Conservation (phyloP, 75 land plant genomes). For the Sequoia sempervirens region DNA sequence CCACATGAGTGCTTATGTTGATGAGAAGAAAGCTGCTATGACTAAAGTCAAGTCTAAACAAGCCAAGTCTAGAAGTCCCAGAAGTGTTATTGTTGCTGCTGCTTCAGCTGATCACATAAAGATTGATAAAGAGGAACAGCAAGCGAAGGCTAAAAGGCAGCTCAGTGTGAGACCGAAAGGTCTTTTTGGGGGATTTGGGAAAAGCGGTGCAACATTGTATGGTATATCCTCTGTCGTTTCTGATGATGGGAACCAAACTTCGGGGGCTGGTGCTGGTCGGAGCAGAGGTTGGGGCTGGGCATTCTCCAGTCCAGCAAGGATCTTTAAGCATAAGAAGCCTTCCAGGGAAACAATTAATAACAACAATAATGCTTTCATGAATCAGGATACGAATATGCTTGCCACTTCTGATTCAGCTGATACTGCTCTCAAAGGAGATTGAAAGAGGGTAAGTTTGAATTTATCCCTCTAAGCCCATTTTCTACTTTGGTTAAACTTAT, state of each 20-base stretch:
- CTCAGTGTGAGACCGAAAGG: not conserved
- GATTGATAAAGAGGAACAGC: not conserved
- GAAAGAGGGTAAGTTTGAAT: not conserved
- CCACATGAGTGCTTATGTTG: not conserved
- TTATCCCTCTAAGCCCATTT: not conserved
- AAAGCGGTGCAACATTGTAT: not conserved
- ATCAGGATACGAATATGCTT: not conserved
- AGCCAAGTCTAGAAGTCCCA: not conserved
- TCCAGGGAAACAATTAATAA: not conserved
- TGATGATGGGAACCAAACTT: not conserved
- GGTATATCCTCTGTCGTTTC: not conserved
- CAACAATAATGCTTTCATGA: not conserved
- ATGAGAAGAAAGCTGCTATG: not conserved
- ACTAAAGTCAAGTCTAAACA: not conserved
- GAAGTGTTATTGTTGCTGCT: not conserved
- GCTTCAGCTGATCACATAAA: not conserved
- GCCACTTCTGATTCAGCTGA: not conserved
- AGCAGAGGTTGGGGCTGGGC: slow-evolving; percentile 1
- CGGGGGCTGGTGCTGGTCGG: not conserved
- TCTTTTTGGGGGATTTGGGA: not conserved
- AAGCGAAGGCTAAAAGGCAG: not conserved
- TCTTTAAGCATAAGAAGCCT: slow-evolving; percentile 3
- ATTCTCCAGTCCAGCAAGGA: slow-evolving; percentile 3
- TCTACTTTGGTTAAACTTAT: not conserved
- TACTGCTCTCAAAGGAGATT: not conserved